phyloP scores from a whole-genome alignment of 179 eudicot genomes.

The Drosera spatulata region DNA sequence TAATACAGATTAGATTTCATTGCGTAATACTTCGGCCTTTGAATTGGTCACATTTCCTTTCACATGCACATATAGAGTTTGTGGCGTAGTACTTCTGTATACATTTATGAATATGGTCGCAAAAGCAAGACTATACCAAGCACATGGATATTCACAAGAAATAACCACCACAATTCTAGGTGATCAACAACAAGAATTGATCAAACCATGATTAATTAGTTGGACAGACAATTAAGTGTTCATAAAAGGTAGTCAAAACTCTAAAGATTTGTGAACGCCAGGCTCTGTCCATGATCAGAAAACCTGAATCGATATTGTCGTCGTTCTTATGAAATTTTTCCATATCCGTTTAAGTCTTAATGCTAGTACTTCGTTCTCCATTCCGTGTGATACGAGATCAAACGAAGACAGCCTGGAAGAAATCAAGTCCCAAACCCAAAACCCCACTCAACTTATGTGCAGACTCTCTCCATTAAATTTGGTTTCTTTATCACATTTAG shows the following conservation, averaged over 20 bases:
- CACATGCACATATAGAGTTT: too few relatives aligned
- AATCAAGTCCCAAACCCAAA: conserved; percentile 34
- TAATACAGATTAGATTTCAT: too few relatives aligned
- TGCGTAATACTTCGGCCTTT: too few relatives aligned
- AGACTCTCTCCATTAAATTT: conserved; percentile 10
- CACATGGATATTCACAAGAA: too few relatives aligned
- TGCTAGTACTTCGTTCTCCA: conserved; percentile 2
- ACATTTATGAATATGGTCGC: too few relatives aligned
- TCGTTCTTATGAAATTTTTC: too few relatives aligned
- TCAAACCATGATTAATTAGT: background rate
- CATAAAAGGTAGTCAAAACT: background rate
- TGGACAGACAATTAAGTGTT: background rate
- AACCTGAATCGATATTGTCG: too few relatives aligned
- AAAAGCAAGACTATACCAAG: too few relatives aligned
- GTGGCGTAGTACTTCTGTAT: too few relatives aligned
- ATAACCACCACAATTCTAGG: background rate
- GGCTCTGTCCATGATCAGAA: background rate
- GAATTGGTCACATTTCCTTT: too few relatives aligned
- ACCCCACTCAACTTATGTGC: conserved; percentile 41
- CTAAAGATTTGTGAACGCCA: background rate
- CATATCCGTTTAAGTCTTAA: conserved; percentile 3
- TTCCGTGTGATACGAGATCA: conserved; percentile 7
- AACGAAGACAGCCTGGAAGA: conserved; percentile 70
- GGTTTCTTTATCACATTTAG: background rate
- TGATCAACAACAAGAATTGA: background rate